Evolutionary conservation across 1,284 basidiomycete species (phyloP), one percentile per base, ranked within the genome.

Genomic region (Ustilago lituana): DNA sequence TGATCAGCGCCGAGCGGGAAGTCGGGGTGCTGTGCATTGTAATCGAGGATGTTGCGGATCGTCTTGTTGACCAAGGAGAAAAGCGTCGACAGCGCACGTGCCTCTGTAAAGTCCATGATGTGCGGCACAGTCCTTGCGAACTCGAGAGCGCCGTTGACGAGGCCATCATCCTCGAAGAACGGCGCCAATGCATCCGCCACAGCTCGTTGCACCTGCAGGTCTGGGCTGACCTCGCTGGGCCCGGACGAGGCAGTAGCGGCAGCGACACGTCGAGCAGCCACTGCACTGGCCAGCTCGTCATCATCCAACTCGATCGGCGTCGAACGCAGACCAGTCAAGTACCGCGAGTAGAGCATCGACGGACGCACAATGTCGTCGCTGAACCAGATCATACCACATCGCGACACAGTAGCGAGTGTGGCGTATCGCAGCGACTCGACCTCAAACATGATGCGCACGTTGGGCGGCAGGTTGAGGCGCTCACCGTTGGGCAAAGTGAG

Each of bases 331-430:
- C 89, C 89, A 45, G 88, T 87, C 41, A 99, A 88, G 79, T 97
- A 95, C 81, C 97, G 88, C 43, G 87, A 87, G 83, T 91, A 97
- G 27, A 97, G 88, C 96, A 98, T 98, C 4, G 87, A 85, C 3
- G 93, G 89, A 66, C 92, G 89, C 27, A 99, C 89, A 44, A 95
- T 90, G 67, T 97, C 94, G 62, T 97, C 93, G 81, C 93, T 97
- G 85, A 99, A 99, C 96, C 96, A 99, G 77, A 99, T 95, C 96
- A 99, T 99, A 83, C 96, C 96, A 82, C 96, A 99, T 55, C 96
- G 94, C 88, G 93, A 96, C 85, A 99, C 97, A 14, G 96, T 99
- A 8, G 96, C 96, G 43, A 93, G 88, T 1, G 97, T 99, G 0
- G 96, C 97, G 82, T 96, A 98, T 77, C 90, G 91, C 73, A 99